phyloP scores from a whole-genome alignment of 306 rosid genomes.

The Chamaecrista fasciculata region DNA sequence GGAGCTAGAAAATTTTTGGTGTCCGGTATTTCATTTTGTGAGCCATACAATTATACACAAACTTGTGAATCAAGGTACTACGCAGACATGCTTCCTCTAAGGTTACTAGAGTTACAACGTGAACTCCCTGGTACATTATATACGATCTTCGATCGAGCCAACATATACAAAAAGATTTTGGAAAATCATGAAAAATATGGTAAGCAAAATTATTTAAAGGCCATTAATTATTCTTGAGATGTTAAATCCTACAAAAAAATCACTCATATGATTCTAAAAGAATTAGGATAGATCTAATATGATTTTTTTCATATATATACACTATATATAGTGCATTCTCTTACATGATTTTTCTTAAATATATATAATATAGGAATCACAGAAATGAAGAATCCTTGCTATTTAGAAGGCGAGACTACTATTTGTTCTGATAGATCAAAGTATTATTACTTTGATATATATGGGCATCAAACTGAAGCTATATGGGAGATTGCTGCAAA shows the following conservation, averaged over 20 bases:
- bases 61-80: not conserved
- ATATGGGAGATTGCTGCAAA: not conserved
- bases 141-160: not conserved
- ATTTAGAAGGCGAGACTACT: not conserved
- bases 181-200: not conserved
- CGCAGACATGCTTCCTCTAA: not conserved
- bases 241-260: no score
- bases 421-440: constrained; percentile 31
- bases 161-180: not conserved
- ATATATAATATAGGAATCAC: not conserved
- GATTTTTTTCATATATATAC: not conserved
- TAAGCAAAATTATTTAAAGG: not conserved
- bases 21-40: not conserved
- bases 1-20: not conserved
- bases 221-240: no score
- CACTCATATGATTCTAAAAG: not conserved
- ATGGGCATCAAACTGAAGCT: not conserved
- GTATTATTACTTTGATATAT: constrained; percentile 15
- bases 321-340: not conserved
- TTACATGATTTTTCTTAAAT: not conserved
- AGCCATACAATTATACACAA: not conserved
- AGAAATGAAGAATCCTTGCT: not conserved
- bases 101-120: not conserved
- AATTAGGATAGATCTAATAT: not conserved
- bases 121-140: not conserved